Conservation (phyloP, 805 yeast genomes). For the Hanseniaspora pseudoguilliermondii region DNA sequence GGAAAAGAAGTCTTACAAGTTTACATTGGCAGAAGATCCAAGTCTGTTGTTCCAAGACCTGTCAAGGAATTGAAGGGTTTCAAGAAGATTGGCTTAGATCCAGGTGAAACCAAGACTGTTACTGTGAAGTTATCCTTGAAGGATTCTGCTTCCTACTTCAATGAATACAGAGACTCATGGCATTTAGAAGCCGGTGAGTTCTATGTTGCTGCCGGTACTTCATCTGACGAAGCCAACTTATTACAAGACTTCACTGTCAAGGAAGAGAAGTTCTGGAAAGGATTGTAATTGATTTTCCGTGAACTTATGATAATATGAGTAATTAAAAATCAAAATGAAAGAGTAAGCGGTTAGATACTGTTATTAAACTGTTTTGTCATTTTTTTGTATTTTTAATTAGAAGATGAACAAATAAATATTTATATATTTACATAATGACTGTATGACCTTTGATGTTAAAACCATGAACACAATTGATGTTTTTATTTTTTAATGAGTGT, state of each 20-base stretch:
- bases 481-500: background rate
- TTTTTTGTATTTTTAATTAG: no score
- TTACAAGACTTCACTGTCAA: constrained; percentile 19
- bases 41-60: constrained; percentile 35
- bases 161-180: constrained; percentile 40
- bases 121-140: constrained; percentile 31
- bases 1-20: constrained; percentile 49
- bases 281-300: constrained; percentile 1
- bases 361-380: no score
- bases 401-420: no score
- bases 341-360: no score
- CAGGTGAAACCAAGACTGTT: constrained; percentile 34
- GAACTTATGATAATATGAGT: background rate
- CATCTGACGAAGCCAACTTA: constrained; percentile 23
- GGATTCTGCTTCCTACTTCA: constrained; percentile 43
- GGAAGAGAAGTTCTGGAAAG: constrained; percentile 20
- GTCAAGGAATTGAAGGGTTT: constrained; percentile 49
- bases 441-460: background rate
- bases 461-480: background rate
- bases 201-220: constrained; percentile 35
- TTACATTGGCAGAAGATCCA: constrained; percentile 31
- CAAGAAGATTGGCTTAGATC: constrained; percentile 34
- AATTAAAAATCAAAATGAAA: background rate
- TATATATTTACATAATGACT: no score
- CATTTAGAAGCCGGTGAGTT: constrained; percentile 39